Conservation (phyloP, 768 basidiomycete species). For the Calocera cornea region DNA sequence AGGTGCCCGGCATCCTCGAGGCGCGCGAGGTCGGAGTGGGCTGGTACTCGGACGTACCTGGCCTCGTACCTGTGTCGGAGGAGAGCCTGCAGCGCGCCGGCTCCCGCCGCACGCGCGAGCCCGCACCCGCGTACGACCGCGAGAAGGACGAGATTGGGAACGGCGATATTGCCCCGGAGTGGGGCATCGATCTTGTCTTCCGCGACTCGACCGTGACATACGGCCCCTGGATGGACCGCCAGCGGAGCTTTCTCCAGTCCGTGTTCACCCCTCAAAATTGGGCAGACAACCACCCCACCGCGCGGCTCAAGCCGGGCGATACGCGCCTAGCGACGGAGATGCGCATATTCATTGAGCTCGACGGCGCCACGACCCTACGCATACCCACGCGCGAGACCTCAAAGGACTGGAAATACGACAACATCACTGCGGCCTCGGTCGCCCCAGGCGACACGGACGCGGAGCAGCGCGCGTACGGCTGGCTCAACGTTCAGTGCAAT, state of each 20-base stretch:
- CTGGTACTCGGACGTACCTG: constrained; percentile 78
- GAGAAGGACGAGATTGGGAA: constrained; percentile 58
- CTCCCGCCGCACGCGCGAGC: not conserved
- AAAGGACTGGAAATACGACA: constrained; percentile 96
- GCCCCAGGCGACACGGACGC: constrained; percentile 35
- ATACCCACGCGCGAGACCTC: constrained; percentile 88
- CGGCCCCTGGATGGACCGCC: constrained; percentile 94
- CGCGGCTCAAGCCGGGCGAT: constrained; percentile 42
- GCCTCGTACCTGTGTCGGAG: constrained; percentile 24
- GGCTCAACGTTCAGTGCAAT: constrained; percentile 59
- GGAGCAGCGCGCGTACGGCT: constrained; percentile 42
- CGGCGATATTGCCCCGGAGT: constrained; percentile 77
- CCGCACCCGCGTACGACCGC: constrained; percentile 4
- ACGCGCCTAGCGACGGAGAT: constrained; percentile 69
- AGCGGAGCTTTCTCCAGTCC: constrained; percentile 71
- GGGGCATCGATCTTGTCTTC: constrained; percentile 81
- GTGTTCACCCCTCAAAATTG: constrained; percentile 75
- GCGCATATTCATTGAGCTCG: constrained; percentile 68
- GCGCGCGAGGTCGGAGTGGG: constrained; percentile 61
- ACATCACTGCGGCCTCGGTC: constrained; percentile 27
- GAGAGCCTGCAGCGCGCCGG: constrained; percentile 1
- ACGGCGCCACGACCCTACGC: constrained; percentile 59
- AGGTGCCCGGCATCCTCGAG: constrained; percentile 71
- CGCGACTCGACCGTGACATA: constrained; percentile 63
- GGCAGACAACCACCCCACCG: constrained; percentile 43